phyloP scores from a whole-genome alignment of 2,329 filamentous ascomycete genomes.

The Pyrenophora graminea region DNA sequence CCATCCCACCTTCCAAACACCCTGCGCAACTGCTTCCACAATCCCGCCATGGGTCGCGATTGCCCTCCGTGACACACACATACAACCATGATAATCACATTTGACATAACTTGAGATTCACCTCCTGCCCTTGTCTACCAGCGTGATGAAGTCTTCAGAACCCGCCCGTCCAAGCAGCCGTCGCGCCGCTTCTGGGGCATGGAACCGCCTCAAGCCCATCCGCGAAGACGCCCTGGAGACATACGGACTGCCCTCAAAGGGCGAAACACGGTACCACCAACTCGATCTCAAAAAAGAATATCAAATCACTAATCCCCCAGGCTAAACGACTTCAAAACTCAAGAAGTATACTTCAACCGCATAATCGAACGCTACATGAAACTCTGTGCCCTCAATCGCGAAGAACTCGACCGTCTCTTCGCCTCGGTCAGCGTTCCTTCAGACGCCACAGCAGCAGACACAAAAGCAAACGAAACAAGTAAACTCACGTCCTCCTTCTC shows the following conservation, averaged over 20 bases:
- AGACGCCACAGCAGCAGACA: not conserved
- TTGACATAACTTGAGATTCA: not conserved
- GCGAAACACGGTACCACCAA: constrained; percentile 73
- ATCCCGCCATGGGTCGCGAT: constrained; percentile 10
- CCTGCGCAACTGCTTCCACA: constrained; percentile 24
- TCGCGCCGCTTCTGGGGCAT: constrained; percentile 46
- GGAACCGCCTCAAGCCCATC: constrained; percentile 66
- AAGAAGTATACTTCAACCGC: constrained; percentile 83
- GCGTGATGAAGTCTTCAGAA: constrained; percentile 38
- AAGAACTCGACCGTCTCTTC: constrained; percentile 76
- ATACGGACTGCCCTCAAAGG: constrained; percentile 87
- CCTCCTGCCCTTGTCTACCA: not conserved
- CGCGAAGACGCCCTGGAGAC: constrained; percentile 76
- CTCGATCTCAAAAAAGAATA: not conserved
- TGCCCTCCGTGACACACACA: not conserved
- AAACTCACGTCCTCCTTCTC: constrained; percentile 20
- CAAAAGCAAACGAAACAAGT: constrained; percentile 10
- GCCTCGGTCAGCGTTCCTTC: constrained; percentile 59
- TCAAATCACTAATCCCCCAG: constrained; percentile 28
- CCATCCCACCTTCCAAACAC: constrained; percentile 31
- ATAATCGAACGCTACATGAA: constrained; percentile 88
- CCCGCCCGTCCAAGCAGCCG: constrained; percentile 42
- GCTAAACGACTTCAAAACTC: constrained; percentile 68
- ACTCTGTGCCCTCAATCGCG: constrained; percentile 77
- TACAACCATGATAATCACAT: not conserved